phyloP scores from a whole-genome alignment of 257 asterid genomes.

The Gentiana straminea region DNA sequence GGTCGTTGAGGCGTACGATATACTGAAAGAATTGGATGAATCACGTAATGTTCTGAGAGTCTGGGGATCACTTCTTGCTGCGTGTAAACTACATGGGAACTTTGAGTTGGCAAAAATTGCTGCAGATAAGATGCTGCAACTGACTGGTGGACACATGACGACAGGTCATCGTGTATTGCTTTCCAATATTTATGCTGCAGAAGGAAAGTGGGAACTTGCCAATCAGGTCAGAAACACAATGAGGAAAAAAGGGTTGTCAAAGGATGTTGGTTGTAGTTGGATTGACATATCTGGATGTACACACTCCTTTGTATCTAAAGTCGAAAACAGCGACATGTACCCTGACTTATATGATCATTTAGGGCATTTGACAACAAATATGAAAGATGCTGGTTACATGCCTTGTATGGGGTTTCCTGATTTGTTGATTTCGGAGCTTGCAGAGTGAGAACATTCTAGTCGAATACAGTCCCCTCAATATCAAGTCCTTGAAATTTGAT shows the following conservation, averaged over 20 bases:
- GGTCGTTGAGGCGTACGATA: slow-evolving; percentile 64
- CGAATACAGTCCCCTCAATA: not conserved
- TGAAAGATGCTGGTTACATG: slow-evolving; percentile 48
- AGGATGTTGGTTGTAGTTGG: slow-evolving; percentile 95
- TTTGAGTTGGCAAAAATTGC: slow-evolving; percentile 72
- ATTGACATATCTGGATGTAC: slow-evolving; percentile 46
- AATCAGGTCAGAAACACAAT: slow-evolving; percentile 52
- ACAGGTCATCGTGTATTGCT: slow-evolving; percentile 68
- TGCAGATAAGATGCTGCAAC: slow-evolving; percentile 50
- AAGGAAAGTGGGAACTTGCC: slow-evolving; percentile 71
- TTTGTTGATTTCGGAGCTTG: slow-evolving; percentile 18
- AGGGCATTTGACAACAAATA: slow-evolving; percentile 38
- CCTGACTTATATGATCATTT: slow-evolving; percentile 34
- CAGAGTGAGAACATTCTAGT: slow-evolving; percentile 6
- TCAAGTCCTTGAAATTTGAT: not conserved
- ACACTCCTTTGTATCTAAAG: slow-evolving; percentile 48
- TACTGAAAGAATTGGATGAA: slow-evolving; percentile 42
- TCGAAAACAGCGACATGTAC: slow-evolving; percentile 37
- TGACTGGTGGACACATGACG: slow-evolving; percentile 33
- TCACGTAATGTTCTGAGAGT: slow-evolving; percentile 42
- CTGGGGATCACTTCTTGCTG: slow-evolving; percentile 83
- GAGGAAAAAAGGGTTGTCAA: slow-evolving; percentile 44
- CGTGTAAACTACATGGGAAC: slow-evolving; percentile 59
- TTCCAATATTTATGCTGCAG: slow-evolving; percentile 81
- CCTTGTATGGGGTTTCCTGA: slow-evolving; percentile 25